Evolutionary conservation across 2,329 filamentous ascomycete species (phyloP).

Genomic region (Samsoniella hepiali): DNA sequence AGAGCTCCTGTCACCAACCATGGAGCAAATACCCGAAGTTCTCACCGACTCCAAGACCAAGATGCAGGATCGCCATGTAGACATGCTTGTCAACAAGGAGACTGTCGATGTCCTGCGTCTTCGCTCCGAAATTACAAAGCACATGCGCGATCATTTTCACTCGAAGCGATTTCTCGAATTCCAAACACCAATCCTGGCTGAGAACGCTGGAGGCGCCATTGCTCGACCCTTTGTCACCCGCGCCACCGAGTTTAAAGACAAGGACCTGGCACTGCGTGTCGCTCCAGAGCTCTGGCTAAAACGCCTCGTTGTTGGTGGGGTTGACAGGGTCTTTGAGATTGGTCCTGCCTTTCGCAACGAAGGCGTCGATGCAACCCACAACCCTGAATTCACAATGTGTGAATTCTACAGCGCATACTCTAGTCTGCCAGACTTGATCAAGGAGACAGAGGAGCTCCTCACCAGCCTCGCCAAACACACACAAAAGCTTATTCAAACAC

Average conservation of each 20-base stretch:
- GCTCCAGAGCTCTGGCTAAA: conserved; percentile 96
- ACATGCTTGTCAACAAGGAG: conserved; percentile 73
- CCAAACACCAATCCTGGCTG: conserved; percentile 82
- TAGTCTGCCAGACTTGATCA: conserved; percentile 70
- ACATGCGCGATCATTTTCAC: conserved; percentile 71
- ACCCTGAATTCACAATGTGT: conserved; percentile 95
- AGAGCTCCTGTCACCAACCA: conserved; percentile 68
- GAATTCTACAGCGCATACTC: conserved; percentile 93
- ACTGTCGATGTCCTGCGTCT: conserved; percentile 68
- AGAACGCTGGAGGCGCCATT: conserved; percentile 78
- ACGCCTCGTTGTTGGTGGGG: conserved; percentile 80
- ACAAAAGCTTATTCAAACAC: conserved; percentile 41
- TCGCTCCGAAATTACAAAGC: conserved; percentile 70
- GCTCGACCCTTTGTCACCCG: conserved; percentile 82
- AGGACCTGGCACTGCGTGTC: conserved; percentile 74
- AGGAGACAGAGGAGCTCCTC: conserved; percentile 71
- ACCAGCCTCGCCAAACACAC: conserved; percentile 54
- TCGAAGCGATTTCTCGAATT: conserved; percentile 77
- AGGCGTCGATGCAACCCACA: conserved; percentile 85
- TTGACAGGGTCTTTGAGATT: conserved; percentile 89
- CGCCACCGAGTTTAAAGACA: conserved; percentile 71
- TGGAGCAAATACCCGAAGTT: conserved; percentile 73
- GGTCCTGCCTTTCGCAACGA: conserved; percentile 92
- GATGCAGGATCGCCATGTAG: conserved; percentile 76
- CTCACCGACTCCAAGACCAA: conserved; percentile 69